A percentile compares a stretch with the other conserved stretches of the same genome.
Conservation (phyloP, 2,329 filamentous ascomycete genomes). For the Talaromyces sp. region DNA sequence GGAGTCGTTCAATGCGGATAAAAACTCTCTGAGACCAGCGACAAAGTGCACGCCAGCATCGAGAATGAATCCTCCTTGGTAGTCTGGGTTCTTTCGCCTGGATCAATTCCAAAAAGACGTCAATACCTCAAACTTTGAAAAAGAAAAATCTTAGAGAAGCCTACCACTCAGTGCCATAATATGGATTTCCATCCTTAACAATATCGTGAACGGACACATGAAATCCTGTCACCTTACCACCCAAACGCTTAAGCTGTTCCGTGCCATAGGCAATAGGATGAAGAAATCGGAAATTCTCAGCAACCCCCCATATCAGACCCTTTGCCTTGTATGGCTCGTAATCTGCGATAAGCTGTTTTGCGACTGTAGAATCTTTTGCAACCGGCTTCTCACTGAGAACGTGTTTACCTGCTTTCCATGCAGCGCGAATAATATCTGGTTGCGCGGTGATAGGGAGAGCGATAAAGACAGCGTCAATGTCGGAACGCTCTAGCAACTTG, state of each 20-base stretch:
- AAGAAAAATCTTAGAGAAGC: background rate
- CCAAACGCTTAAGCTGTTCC: background rate
- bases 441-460: constrained; percentile 62
- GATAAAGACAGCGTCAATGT: constrained; percentile 43
- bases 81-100: constrained; percentile 60
- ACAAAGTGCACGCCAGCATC: constrained; percentile 73
- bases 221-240: constrained; percentile 5
- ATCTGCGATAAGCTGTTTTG: constrained; percentile 49
- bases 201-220: constrained; percentile 8
- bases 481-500: constrained; percentile 45
- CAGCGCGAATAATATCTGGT: constrained; percentile 57
- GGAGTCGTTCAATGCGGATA: constrained; percentile 35
- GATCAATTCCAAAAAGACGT: background rate
- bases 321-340: constrained; percentile 40
- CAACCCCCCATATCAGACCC: constrained; percentile 56
- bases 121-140: background rate
- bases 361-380: constrained; percentile 56
- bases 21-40: constrained; percentile 59
- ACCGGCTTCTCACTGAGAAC: constrained; percentile 69
- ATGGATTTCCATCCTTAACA: constrained; percentile 17
- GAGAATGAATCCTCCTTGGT: constrained; percentile 74
- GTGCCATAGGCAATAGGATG: constrained; percentile 1
- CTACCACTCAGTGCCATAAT: constrained; percentile 52
- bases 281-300: constrained; percentile 70
- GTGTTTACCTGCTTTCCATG: constrained; percentile 64